Percentiles rank a stretch among this genome's conserved stretches.
Evolutionary conservation across 2,329 filamentous ascomycete genomes (phyloP).

Genomic region (Didymella arachidicola): DNA sequence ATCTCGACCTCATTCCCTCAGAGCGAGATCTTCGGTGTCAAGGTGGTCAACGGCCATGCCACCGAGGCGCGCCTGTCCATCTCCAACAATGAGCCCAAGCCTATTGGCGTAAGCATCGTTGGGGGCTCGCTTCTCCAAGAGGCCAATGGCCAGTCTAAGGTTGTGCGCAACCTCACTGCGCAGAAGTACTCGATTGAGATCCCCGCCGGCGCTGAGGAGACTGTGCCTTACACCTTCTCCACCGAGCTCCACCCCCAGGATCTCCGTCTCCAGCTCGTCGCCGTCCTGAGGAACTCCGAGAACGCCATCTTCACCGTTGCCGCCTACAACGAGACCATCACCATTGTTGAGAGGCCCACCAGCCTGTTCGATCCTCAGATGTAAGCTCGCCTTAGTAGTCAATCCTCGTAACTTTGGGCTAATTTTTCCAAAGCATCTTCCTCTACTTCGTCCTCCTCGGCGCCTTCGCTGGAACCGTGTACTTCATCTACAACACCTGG

Average conservation of each 20-base stretch:
- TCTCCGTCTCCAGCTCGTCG: conserved; percentile 76
- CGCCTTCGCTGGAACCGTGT: conserved; percentile 79
- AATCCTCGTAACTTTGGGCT: conserved; percentile 6
- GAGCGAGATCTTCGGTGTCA: conserved; percentile 88
- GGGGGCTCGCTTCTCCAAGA: conserved; percentile 75
- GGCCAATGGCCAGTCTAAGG: conserved; percentile 61
- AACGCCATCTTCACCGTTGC: conserved; percentile 77
- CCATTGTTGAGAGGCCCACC: conserved; percentile 87
- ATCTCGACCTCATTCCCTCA: conserved; percentile 67
- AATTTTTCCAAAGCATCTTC: conserved; percentile 75
- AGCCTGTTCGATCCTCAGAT: conserved; percentile 96
- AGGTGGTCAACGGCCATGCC: conserved; percentile 90
- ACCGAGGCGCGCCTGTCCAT: conserved; percentile 84
- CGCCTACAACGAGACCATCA: conserved; percentile 82
- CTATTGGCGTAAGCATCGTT: conserved; percentile 78
- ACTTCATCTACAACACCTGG: conserved; percentile 99
- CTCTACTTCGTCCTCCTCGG: conserved; percentile 89
- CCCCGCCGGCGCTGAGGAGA: conserved; percentile 76
- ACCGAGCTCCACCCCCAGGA: conserved; percentile 95
- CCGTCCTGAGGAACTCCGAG: conserved; percentile 73
- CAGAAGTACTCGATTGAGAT: conserved; percentile 77
- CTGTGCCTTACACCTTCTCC: conserved; percentile 81
- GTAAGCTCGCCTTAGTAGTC: conserved; percentile 62
- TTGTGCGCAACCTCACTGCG: conserved; percentile 85
- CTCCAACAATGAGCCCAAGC: conserved; percentile 79